Conservation (phyloP, 495 filamentous ascomycete species). For the Chaetomium fimeti region DNA sequence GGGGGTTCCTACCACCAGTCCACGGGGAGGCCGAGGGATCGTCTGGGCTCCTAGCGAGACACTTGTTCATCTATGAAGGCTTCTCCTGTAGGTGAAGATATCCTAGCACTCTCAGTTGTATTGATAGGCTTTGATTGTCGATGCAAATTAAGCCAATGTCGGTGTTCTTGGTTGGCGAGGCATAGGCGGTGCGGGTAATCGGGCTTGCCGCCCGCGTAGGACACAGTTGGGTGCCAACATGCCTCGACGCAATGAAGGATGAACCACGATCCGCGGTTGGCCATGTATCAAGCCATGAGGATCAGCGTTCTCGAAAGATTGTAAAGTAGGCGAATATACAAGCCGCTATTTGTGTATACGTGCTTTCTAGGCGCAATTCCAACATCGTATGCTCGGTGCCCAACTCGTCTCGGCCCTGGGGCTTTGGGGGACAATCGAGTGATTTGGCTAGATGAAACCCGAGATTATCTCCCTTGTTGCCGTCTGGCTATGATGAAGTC, state of each 20-base stretch:
- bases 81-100: slow-evolving; percentile 29
- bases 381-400: background rate
- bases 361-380: background rate
- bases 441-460: background rate
- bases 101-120: slow-evolving; percentile 15
- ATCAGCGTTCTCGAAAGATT: background rate
- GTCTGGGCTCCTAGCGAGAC: slow-evolving; percentile 8
- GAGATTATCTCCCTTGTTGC: background rate
- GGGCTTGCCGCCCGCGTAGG: slow-evolving; percentile 3
- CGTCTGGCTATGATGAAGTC: background rate
- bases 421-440: background rate
- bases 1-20: background rate
- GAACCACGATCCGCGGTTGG: background rate
- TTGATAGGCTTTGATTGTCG: slow-evolving; percentile 32
- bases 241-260: slow-evolving; percentile 6
- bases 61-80: slow-evolving; percentile 24
- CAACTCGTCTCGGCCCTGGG: background rate
- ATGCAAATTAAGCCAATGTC: slow-evolving; percentile 22
- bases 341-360: background rate
- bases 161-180: slow-evolving; percentile 16
- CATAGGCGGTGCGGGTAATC: slow-evolving; percentile 11
- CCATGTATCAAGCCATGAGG: slow-evolving; percentile 2
- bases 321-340: background rate
- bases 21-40: background rate
- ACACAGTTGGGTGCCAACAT: background rate